These are phyloP conservation scores for Chlorella sp. DNA, from an alignment of 139 green algal species.

Conservation along the genomic window DNA sequence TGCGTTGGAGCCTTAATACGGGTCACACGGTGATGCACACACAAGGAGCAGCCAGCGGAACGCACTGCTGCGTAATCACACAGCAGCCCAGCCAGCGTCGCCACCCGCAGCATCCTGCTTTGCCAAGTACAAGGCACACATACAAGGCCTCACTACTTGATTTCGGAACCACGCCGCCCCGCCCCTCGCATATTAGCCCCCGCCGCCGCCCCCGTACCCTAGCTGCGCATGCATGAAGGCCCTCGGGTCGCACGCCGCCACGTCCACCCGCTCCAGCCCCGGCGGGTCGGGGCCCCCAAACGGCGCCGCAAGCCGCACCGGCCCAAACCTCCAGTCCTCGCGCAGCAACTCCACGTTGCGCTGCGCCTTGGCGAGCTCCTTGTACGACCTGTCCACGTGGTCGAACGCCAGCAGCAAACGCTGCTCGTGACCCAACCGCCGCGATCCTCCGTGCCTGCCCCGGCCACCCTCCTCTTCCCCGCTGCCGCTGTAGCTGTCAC, in stretches of 20 bases:
- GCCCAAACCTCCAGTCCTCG: conserved; percentile 38
- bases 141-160: too few species aligned
- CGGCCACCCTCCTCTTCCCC: too few species aligned
- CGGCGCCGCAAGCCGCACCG: conserved; percentile 30
- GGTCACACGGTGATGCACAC: too few species aligned
- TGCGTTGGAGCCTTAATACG: too few species aligned
- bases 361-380: conserved; percentile 18
- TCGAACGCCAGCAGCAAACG: conserved; percentile 8
- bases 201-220: not conserved
- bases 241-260: conserved; percentile 15
- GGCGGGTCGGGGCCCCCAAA: conserved; percentile 18
- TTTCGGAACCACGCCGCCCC: too few species aligned
- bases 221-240: conserved; percentile 18
- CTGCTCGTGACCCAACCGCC: not conserved
- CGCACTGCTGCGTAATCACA: too few species aligned
- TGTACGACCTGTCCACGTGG: conserved; percentile 3
- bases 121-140: too few species aligned
- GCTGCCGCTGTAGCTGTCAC: too few species aligned
- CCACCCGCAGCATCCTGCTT: too few species aligned
- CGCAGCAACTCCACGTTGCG: conserved; percentile 31
- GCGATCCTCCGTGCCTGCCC: too few species aligned
- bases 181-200: not conserved
- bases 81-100: too few species aligned
- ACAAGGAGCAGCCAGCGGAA: too few species aligned
- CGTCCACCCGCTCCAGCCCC: conserved; percentile 15